phyloP scores from a whole-genome alignment of 192 early-diverging fungal species.

The Powellomyces hirtus region DNA sequence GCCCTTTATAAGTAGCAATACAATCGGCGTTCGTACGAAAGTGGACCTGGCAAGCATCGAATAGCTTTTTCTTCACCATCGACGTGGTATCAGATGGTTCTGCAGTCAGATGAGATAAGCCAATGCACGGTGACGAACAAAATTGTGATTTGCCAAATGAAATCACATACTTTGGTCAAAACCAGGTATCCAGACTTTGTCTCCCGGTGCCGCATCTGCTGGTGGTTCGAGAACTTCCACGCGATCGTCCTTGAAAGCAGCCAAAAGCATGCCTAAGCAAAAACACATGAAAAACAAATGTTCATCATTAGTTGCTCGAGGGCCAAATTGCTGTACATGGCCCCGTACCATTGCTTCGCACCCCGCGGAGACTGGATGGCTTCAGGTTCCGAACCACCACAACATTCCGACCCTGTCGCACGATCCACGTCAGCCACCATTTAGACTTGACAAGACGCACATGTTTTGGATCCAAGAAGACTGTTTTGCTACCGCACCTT shows the following conservation, averaged over 20 bases:
- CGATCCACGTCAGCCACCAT: too few species aligned
- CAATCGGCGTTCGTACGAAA: background rate
- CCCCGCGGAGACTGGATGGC: slow-evolving; percentile 62
- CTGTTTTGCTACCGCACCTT: too few species aligned
- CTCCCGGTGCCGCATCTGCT: slow-evolving; percentile 75
- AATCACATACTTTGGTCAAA: slow-evolving; percentile 19
- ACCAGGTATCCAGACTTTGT: slow-evolving; percentile 80
- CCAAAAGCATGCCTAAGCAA: slow-evolving; percentile 92
- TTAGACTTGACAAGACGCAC: too few species aligned
- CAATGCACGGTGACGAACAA: background rate
- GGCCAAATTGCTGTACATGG: background rate
- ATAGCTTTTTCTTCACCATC: background rate
- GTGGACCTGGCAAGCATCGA: background rate
- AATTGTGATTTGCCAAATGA: background rate
- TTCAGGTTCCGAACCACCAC: slow-evolving; percentile 87
- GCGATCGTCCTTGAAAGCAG: slow-evolving; percentile 72
- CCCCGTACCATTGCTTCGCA: background rate
- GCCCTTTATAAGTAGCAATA: background rate
- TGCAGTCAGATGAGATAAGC: background rate
- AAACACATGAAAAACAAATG: slow-evolving; percentile 35
- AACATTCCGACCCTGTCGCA: slow-evolving; percentile 23
- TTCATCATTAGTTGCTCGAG: background rate
- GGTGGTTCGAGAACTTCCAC: slow-evolving; percentile 88
- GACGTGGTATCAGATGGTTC: background rate
- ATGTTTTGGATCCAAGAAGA: too few species aligned